A percentile compares a stretch with the other conserved stretches of the same genome.
Conservation (phyloP, 768 basidiomycete species). For the Termitomyces sp. region DNA sequence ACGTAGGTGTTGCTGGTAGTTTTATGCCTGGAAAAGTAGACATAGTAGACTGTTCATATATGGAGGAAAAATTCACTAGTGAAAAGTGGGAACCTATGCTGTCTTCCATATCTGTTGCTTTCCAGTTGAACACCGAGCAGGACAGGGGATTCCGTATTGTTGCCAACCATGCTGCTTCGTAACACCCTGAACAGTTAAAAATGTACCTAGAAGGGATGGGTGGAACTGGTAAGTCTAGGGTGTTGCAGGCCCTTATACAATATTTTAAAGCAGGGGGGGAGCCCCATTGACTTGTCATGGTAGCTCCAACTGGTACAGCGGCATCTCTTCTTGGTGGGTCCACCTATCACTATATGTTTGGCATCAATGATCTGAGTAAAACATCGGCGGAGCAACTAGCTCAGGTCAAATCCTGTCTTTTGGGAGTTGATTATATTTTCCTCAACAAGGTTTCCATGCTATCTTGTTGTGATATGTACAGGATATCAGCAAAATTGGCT, state of each 20-base stretch:
- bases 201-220: constrained; percentile 11
- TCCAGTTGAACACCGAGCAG: neutral
- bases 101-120: neutral
- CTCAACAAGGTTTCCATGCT: constrained; percentile 11
- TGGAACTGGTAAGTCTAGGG: constrained; percentile 17
- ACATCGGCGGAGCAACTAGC: neutral
- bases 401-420: neutral
- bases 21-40: neutral
- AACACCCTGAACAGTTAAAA: neutral
- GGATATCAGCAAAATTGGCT: too few species aligned
- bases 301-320: constrained; percentile 18
- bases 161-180: neutral
- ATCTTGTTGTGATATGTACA: neutral
- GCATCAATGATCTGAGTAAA: neutral
- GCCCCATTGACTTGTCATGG: neutral
- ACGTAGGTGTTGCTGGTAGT: too few species aligned
- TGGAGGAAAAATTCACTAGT: neutral
- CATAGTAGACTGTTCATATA: neutral
- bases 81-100: neutral
- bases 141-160: neutral
- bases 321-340: constrained; percentile 15
- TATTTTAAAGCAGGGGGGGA: constrained; percentile 10
- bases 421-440: constrained; percentile 4
- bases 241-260: constrained; percentile 9
- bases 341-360: constrained; percentile 20